Conservation (phyloP, 768 basidiomycete species). For the Agaricus blazei region DNA sequence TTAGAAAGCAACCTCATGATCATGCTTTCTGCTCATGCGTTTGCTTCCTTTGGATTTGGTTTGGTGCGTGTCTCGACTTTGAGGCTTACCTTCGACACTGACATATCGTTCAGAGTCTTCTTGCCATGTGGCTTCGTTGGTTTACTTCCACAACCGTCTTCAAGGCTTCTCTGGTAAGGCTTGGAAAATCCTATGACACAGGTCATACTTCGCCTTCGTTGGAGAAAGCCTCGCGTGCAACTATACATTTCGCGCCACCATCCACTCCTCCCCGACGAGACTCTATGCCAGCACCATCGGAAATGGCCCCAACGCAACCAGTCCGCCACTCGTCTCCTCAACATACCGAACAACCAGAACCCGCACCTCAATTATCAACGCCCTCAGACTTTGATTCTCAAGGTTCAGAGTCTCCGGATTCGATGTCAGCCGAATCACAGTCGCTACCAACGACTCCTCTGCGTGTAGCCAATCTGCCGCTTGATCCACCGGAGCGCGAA, state of each 20-base stretch:
- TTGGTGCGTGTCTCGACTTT: constrained; percentile 25
- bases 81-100: not conserved
- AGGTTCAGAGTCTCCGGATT: not conserved
- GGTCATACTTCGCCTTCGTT: not conserved
- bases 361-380: not conserved
- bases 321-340: not conserved
- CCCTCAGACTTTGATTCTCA: not conserved
- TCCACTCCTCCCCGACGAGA: constrained; percentile 11
- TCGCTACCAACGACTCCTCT: constrained; percentile 13
- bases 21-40: constrained; percentile 27
- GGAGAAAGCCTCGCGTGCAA: not conserved
- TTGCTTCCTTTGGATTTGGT: constrained; percentile 31
- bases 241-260: constrained; percentile 17
- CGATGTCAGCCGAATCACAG: not conserved
- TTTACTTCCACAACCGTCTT: constrained; percentile 22
- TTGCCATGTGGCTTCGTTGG: constrained; percentile 41
- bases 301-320: too few species aligned
- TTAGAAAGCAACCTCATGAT: constrained; percentile 19
- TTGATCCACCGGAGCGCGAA: constrained; percentile 2
- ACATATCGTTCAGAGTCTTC: constrained; percentile 30
- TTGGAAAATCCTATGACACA: not conserved
- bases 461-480: constrained; percentile 1
- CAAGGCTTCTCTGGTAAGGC: not conserved
- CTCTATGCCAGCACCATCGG: too few species aligned
- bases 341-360: too few species aligned